Evolutionary conservation across 495 filamentous ascomycete genomes (phyloP).

Genomic region (Neurospora terricola): DNA sequence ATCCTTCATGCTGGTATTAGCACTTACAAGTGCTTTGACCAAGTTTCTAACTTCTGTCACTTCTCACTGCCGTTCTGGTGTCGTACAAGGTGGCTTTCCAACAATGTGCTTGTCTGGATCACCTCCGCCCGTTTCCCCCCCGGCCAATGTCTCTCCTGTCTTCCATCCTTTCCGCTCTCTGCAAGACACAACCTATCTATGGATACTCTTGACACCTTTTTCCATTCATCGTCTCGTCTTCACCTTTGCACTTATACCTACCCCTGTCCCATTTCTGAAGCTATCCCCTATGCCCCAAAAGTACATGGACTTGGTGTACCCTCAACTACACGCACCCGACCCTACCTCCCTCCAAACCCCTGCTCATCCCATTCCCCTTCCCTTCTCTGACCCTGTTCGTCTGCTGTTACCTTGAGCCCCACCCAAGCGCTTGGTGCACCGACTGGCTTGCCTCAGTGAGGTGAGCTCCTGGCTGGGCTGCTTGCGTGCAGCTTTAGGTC

Average conservation of each 20-base stretch:
- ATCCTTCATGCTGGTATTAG: neutral
- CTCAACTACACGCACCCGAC: neutral
- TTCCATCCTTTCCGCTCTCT: neutral
- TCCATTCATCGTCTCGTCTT: neutral
- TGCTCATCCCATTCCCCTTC: neutral
- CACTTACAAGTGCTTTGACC: neutral
- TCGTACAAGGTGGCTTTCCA: neutral
- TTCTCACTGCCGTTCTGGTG: neutral
- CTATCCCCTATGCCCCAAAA: neutral
- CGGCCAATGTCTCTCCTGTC: neutral
- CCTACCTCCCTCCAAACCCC: neutral
- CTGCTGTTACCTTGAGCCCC: constrained; percentile 7
- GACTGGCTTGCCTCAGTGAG: constrained; percentile 17
- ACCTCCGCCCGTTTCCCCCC: neutral
- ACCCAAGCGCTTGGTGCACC: constrained; percentile 28
- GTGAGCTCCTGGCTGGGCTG: neutral
- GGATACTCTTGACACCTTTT: neutral
- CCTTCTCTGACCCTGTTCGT: neutral
- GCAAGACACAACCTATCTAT: neutral
- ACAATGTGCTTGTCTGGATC: neutral
- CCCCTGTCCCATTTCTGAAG: neutral
- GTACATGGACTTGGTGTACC: neutral
- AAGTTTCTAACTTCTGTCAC: neutral
- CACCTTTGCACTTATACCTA: neutral
- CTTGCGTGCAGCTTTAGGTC: neutral